Percentiles rank a stretch among this genome's conserved stretches.
Evolutionary conservation across 495 filamentous ascomycete genomes (phyloP).

Genomic region (Penicillium alfredii): DNA sequence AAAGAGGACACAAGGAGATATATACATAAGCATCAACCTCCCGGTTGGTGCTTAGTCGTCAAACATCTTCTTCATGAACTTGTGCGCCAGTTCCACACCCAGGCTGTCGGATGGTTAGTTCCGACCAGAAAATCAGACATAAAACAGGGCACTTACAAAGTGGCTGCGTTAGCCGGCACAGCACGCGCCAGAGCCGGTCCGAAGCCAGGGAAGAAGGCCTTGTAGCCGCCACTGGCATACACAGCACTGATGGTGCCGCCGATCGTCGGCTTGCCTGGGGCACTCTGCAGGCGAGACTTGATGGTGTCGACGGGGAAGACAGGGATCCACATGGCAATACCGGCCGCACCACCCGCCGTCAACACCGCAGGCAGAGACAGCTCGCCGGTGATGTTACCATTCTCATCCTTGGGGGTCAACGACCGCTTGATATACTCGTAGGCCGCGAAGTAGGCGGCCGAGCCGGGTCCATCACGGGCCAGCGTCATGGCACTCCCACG

Average conservation of each 20-base stretch:
- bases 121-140: not conserved
- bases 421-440: constrained; percentile 91
- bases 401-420: constrained; percentile 78
- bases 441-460: constrained; percentile 91
- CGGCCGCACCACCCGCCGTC: constrained; percentile 79
- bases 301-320: constrained; percentile 97
- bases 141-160: constrained; percentile 39
- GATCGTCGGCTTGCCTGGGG: constrained; percentile 80
- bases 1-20: constrained; percentile 9
- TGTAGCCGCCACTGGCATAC: constrained; percentile 72
- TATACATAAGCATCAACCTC: constrained; percentile 8
- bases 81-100: constrained; percentile 76
- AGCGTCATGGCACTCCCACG: constrained; percentile 86
- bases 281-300: constrained; percentile 89
- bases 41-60: constrained; percentile 16
- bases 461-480: constrained; percentile 87
- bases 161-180: constrained; percentile 87
- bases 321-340: constrained; percentile 98
- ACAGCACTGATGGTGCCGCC: constrained; percentile 70
- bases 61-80: constrained; percentile 73
- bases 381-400: constrained; percentile 61
- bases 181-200: constrained; percentile 89
- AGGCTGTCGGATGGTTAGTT: constrained; percentile 40
- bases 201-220: constrained; percentile 97
- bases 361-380: constrained; percentile 79